These are phyloP conservation scores for Fragaria vesca DNA, from an alignment of 306 rosid genomes.

Conservation along the genomic window DNA sequence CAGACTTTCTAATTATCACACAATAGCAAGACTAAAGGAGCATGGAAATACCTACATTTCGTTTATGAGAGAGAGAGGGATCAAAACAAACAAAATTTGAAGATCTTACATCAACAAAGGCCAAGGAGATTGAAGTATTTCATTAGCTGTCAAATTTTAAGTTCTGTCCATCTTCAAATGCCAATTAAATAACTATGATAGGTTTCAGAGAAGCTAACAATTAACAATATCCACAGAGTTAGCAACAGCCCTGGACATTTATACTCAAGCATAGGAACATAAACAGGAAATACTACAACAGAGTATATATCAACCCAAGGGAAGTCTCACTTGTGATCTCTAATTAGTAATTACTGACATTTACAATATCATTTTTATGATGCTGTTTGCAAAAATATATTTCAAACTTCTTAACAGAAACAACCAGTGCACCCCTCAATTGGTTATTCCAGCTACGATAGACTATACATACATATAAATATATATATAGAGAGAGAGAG, in stretches of 20 bases:
- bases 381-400: not conserved
- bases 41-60: not conserved
- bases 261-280: not conserved
- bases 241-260: not conserved
- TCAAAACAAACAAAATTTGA: not conserved
- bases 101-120: not conserved
- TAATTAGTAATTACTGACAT: not conserved
- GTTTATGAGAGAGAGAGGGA: not conserved
- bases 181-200: not conserved
- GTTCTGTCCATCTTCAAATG: not conserved
- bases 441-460: not conserved
- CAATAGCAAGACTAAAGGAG: not conserved
- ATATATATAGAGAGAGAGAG: constrained; percentile 3
- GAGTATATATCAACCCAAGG: not conserved
- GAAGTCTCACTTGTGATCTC: not conserved
- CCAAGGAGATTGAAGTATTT: not conserved
- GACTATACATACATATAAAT: not conserved
- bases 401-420: not conserved
- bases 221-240: not conserved
- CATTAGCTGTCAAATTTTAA: not conserved
- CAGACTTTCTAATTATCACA: not conserved
- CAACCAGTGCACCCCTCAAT: not conserved
- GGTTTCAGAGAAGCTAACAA: not conserved
- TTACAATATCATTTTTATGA: not conserved
- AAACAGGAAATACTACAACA: not conserved